Evolutionary conservation across 2,329 filamentous ascomycete genomes (phyloP).

Genomic region (Colletotrichum tanaceti): DNA sequence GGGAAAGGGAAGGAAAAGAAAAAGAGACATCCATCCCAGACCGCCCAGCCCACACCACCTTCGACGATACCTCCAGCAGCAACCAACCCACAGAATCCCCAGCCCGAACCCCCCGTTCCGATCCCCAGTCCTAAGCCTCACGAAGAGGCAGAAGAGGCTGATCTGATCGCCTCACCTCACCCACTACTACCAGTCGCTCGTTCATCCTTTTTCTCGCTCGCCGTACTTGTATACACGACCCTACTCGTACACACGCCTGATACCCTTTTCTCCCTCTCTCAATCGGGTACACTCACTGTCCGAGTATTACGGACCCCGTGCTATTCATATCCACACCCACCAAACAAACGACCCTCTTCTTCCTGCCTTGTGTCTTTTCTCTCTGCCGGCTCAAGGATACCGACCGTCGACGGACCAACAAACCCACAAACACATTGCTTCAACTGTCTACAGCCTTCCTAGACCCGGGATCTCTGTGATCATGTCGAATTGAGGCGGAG

Average conservation of each 20-base stretch:
- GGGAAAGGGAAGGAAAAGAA: neutral
- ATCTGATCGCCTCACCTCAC: constrained; percentile 2
- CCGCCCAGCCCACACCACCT: neutral
- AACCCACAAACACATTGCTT: constrained; percentile 7
- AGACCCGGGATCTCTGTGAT: constrained; percentile 14
- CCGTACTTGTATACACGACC: neutral
- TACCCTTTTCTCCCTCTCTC: neutral
- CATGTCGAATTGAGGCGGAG: constrained; percentile 24
- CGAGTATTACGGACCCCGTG: constrained; percentile 11
- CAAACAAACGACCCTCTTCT: constrained; percentile 11
- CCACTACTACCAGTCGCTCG: constrained; percentile 10
- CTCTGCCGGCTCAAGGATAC: constrained; percentile 28
- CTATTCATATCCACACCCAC: constrained; percentile 20
- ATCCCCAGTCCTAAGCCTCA: constrained; percentile 9
- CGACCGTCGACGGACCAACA: constrained; percentile 9
- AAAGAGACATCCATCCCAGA: constrained; percentile 9
- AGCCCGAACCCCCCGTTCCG: neutral
- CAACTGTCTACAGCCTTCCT: constrained; percentile 5
- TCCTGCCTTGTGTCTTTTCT: constrained; percentile 8
- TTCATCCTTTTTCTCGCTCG: constrained; percentile 16
- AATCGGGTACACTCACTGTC: constrained; percentile 2
- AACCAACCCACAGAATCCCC: neutral
- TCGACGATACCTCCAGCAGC: neutral
- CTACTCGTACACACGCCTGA: neutral
- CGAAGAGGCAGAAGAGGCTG: constrained; percentile 11